These are phyloP conservation scores for Phyllosticta citriasiana DNA, from an alignment of 2,329 filamentous ascomycete genomes.

Conservation along the genomic window DNA sequence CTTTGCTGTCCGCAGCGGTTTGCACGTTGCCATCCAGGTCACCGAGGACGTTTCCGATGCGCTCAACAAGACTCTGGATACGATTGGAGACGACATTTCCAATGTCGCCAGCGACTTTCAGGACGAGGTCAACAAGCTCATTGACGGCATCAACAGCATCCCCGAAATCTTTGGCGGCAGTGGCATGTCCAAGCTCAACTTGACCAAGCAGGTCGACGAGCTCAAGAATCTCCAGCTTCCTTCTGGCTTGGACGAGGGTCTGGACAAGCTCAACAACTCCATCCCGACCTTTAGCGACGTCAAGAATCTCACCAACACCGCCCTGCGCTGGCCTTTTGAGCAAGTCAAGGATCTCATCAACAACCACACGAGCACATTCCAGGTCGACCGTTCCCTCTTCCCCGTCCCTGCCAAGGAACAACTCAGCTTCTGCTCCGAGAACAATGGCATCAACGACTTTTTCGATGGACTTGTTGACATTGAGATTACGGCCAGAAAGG, in stretches of 20 bases:
- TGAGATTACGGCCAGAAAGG: constrained; percentile 57
- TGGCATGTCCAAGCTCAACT: constrained; percentile 48
- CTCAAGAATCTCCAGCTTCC: constrained; percentile 63
- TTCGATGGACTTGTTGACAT: constrained; percentile 63
- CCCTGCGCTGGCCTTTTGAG: constrained; percentile 72
- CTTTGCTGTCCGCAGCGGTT: constrained; percentile 66
- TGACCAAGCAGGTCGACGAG: constrained; percentile 53
- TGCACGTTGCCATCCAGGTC: constrained; percentile 58
- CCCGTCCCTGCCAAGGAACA: constrained; percentile 74
- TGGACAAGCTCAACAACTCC: constrained; percentile 63
- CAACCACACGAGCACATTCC: constrained; percentile 59
- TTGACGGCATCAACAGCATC: constrained; percentile 29
- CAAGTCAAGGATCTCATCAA: constrained; percentile 67
- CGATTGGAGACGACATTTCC: constrained; percentile 47
- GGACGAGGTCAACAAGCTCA: constrained; percentile 35
- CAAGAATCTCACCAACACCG: constrained; percentile 66
- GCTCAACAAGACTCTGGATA: constrained; percentile 49
- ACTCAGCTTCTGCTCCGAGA: constrained; percentile 80
- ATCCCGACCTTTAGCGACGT: constrained; percentile 79
- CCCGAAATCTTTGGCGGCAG: constrained; percentile 31
- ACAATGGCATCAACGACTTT: constrained; percentile 72
- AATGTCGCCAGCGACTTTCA: constrained; percentile 45
- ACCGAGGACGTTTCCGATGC: constrained; percentile 51
- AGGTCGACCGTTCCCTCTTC: constrained; percentile 68
- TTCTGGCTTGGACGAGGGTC: constrained; percentile 54